Base-by-base conservation (phyloP, 2,329 filamentous ascomycete genomes). In the Dactylonectria estremocensis region DNA sequence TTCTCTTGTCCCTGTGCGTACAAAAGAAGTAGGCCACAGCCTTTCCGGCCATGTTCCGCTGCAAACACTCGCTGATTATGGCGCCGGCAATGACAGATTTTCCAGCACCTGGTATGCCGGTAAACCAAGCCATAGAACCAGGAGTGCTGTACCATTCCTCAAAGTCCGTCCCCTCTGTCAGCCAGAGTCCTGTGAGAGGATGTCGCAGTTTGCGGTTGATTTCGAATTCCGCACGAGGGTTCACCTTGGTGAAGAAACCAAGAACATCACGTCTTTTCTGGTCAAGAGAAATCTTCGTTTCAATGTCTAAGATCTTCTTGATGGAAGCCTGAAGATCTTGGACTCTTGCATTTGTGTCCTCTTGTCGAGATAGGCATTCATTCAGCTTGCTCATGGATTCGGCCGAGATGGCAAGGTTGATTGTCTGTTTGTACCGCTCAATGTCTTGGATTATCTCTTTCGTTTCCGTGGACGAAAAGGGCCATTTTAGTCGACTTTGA, bases 51-150 rank as follows among this genome's bases (percentile, higher is more conserved):
- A n/a, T 24, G 4, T 20, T 62, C 6, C 60, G 57, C 9, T 24
- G 18, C 1, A 67, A 31, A 13, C 56, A 61, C 14, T 69, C 64
- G 5, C 50, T 28, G 3, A 69, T 60, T 0, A 69, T 43, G 1
- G 53, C 35, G 3, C 45, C 40, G 0, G 67, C 67, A 3, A 69
- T 24, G 2, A 68, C 64, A 0, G 64, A 61, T 16, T 69, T 69
- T 2, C 67, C 67, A 6, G 56, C 67, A 0, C 67, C 67, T 2
- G 67, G 67, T 2, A 69, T 69, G 22, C 67, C 67, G 5, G 9
- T 62, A 0, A 58, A 40, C 67, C 67, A 68, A 1, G 52, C n/a
- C 10, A 18, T 64, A 0, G 54, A 56, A 5, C n/a, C 35, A 0
- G 28, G 57, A 0, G 24, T 56, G 0, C 1, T 16, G 5, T 52